Conservation (phyloP, 768 basidiomycete genomes). For the Ramaria rubella region DNA sequence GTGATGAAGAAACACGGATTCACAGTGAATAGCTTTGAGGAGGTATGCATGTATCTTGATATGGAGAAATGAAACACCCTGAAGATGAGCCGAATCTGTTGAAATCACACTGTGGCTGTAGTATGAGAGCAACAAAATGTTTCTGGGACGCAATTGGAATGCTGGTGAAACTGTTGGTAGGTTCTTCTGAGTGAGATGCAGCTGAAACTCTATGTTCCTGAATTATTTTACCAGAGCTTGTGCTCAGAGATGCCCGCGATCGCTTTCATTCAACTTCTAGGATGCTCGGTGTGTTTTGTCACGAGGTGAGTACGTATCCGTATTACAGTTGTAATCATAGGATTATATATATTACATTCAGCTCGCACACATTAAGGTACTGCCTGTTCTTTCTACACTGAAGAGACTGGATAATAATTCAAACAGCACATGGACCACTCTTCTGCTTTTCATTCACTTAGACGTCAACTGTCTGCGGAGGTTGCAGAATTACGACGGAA, state of each 20-base stretch:
- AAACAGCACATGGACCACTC: slow-evolving; percentile 85
- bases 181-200: not conserved
- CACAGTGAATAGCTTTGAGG: slow-evolving; percentile 70
- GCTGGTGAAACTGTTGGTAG: slow-evolving; percentile 72
- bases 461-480: slow-evolving; percentile 58
- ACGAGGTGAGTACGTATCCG: slow-evolving; percentile 52
- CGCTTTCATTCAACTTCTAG: slow-evolving; percentile 55
- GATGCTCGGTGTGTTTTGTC: slow-evolving; percentile 74
- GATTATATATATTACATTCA: slow-evolving; percentile 28
- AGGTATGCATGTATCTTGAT: slow-evolving; percentile 40
- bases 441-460: slow-evolving; percentile 65
- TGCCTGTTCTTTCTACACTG: no score
- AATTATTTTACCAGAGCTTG: slow-evolving; percentile 50
- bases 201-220: slow-evolving; percentile 7
- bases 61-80: no score
- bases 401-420: no score
- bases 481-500: slow-evolving; percentile 62
- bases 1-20: slow-evolving; percentile 79
- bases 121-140: slow-evolving; percentile 76
- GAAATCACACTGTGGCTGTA: slow-evolving; percentile 23
- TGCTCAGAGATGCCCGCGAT: slow-evolving; percentile 57
- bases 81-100: slow-evolving; percentile 1
- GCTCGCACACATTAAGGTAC: slow-evolving; percentile 79
- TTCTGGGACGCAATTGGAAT: slow-evolving; percentile 83
- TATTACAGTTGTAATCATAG: not conserved